A percentile compares a stretch with the other conserved stretches of the same genome.
Conservation (phyloP, 177 flowering plant species). For the Telopea speciosissima region DNA sequence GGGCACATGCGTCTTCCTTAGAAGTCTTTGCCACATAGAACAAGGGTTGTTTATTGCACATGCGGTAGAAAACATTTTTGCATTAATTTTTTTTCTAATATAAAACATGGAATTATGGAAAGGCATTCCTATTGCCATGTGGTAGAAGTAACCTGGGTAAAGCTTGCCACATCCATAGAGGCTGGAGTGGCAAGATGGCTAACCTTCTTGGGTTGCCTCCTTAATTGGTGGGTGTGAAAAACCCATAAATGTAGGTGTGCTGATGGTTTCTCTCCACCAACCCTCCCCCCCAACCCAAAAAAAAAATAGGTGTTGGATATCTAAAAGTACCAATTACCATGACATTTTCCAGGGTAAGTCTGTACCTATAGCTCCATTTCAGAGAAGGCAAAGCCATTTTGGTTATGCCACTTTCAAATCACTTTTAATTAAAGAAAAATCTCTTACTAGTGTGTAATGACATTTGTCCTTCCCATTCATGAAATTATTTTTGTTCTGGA, state of each 20-base stretch:
- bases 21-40: not conserved
- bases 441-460: not conserved
- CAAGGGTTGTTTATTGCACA: not conserved
- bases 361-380: not conserved
- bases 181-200: not conserved
- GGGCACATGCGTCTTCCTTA: not conserved
- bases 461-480: not conserved
- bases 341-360: not conserved
- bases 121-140: not conserved
- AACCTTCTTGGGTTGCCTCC: not conserved
- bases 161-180: not conserved
- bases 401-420: not conserved
- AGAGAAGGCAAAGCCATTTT: not conserved
- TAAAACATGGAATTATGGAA: not conserved
- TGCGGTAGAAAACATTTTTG: not conserved
- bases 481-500: not conserved
- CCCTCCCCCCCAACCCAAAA: no score
- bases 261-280: not conserved
- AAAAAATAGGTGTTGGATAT: no score
- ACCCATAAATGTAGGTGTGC: not conserved
- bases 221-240: not conserved
- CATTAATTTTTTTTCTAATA: no score
- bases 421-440: not conserved
- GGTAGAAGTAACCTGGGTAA: not conserved
- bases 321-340: not conserved